Evolutionary conservation across 2,329 filamentous ascomycete species (phyloP).

Genomic region (Beauveria pseudobassiana): DNA sequence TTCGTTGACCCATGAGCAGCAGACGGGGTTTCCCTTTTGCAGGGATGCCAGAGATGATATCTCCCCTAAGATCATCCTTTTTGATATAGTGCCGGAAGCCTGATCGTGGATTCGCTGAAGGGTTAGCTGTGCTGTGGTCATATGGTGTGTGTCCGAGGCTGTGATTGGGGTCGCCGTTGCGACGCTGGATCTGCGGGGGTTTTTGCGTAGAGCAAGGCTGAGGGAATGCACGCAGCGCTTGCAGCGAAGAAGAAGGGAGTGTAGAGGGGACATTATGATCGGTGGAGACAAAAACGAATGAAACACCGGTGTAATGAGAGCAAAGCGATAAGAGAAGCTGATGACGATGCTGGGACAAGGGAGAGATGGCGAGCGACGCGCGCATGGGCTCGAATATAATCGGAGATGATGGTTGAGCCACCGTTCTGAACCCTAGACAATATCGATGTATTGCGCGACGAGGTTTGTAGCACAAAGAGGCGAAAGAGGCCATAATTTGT

Average conservation of each 20-base stretch:
- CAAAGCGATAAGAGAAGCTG: neutral
- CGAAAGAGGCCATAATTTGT: constrained; percentile 7
- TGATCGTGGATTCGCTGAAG: constrained; percentile 56
- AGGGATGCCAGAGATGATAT: constrained; percentile 36
- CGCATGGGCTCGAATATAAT: neutral
- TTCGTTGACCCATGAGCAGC: constrained; percentile 88
- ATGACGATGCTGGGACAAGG: neutral
- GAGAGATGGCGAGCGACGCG: neutral
- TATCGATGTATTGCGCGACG: neutral
- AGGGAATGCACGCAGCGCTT: neutral
- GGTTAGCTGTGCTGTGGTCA: constrained; percentile 53
- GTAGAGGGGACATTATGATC: neutral
- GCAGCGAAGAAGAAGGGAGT: neutral
- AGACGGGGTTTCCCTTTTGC: constrained; percentile 71
- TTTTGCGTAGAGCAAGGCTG: neutral
- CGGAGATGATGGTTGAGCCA: neutral
- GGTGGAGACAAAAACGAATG: neutral
- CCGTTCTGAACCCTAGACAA: neutral
- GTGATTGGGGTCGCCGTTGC: neutral
- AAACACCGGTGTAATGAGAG: neutral
- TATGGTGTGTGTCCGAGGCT: neutral
- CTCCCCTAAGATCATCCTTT: constrained; percentile 40
- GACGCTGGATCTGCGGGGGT: neutral
- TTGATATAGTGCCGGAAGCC: constrained; percentile 46
- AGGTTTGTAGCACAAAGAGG: constrained; percentile 11